phyloP scores from a whole-genome alignment of 352 stramenopile genomes.

The Globisporangium middletonii region DNA sequence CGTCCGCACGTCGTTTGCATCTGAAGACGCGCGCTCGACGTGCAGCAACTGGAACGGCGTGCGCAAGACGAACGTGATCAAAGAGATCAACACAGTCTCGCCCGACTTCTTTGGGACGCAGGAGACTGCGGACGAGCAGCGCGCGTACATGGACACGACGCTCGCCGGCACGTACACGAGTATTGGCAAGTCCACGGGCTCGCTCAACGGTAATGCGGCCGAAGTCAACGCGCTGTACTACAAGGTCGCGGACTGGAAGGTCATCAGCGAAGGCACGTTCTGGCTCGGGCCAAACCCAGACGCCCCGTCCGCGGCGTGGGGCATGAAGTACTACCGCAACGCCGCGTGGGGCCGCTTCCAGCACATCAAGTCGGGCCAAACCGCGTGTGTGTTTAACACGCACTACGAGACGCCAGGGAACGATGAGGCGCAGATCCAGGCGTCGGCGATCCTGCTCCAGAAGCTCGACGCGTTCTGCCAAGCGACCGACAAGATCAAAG shows the following conservation, averaged over 20 bases:
- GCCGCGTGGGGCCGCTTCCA: constrained; percentile 69
- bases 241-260: constrained; percentile 43
- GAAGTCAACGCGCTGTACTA: constrained; percentile 71
- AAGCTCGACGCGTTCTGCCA: constrained; percentile 46
- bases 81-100: constrained; percentile 39
- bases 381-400: constrained; percentile 72
- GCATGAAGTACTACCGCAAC: constrained; percentile 70
- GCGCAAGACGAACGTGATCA: constrained; percentile 55
- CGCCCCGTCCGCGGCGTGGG: constrained; percentile 43
- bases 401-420: constrained; percentile 82
- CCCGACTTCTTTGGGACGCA: constrained; percentile 79
- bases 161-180: constrained; percentile 51
- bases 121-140: constrained; percentile 74
- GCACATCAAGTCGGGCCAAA: constrained; percentile 50
- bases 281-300: constrained; percentile 62
- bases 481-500: constrained; percentile 46
- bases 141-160: constrained; percentile 44
- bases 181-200: constrained; percentile 53
- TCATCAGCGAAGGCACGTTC: constrained; percentile 56
- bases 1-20: constrained; percentile 60
- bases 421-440: constrained; percentile 59
- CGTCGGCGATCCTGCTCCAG: constrained; percentile 57
- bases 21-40: constrained; percentile 23
- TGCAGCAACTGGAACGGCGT: constrained; percentile 65
- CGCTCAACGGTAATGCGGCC: constrained; percentile 45